phyloP scores from a whole-genome alignment of 345 rosid genomes.

The Passiflora organensis region DNA sequence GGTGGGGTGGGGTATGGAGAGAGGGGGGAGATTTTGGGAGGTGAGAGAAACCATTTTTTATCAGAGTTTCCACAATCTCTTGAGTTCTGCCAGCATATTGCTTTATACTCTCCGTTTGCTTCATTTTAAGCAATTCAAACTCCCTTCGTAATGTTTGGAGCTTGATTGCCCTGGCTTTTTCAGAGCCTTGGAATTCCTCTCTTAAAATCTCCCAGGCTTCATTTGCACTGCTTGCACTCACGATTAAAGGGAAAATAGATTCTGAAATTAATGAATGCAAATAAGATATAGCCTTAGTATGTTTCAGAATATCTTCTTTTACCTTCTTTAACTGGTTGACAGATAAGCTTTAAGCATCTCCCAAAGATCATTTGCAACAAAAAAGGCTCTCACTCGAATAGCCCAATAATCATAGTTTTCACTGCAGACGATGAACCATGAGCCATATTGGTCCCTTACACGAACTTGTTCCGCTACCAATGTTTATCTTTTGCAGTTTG shows the following conservation, averaged over 20 bases:
- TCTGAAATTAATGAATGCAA: background rate
- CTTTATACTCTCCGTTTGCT: background rate
- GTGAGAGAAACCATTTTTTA: too few relatives aligned
- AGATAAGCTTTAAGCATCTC: background rate
- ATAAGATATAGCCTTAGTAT: background rate
- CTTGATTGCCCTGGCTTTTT: background rate
- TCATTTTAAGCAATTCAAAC: background rate
- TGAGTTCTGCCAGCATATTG: background rate
- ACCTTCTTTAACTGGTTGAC: background rate
- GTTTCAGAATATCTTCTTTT: background rate
- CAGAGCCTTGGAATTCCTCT: background rate
- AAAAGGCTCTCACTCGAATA: background rate
- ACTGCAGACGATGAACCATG: too few relatives aligned
- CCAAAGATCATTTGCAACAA: background rate
- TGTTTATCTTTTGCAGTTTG: too few relatives aligned
- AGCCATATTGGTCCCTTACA: too few relatives aligned
- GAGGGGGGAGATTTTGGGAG: too few relatives aligned
- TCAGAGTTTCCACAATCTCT: too few relatives aligned
- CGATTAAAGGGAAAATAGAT: background rate
- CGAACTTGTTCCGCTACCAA: too few relatives aligned
- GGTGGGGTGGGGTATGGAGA: too few relatives aligned
- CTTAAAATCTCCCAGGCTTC: background rate
- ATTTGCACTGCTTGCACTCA: background rate
- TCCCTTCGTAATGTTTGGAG: background rate
- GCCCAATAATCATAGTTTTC: background rate